These are phyloP conservation scores for Lactarius tabidus DNA, from an alignment of 768 basidiomycete genomes.

Conservation along the genomic window DNA sequence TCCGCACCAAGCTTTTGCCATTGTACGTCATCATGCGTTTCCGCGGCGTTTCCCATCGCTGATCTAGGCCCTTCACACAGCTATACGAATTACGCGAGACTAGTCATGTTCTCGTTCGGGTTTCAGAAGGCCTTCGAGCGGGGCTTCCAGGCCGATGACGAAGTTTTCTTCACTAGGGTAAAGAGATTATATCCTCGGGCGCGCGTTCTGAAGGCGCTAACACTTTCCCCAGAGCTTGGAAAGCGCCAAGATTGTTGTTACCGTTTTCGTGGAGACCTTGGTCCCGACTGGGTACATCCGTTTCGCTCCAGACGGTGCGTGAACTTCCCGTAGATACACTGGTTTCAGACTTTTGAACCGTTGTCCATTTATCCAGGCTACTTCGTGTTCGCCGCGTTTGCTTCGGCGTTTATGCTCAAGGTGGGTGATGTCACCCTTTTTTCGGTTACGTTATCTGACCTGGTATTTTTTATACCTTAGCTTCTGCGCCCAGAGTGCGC, in stretches of 20 bases:
- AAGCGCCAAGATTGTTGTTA: constrained; percentile 21
- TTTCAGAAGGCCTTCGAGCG: constrained; percentile 38
- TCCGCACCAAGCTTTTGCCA: constrained; percentile 32
- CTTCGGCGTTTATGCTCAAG: constrained; percentile 80
- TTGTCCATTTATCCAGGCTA: constrained; percentile 10
- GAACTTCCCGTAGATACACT: not conserved
- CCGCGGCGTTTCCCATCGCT: not conserved
- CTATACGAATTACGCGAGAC: constrained; percentile 32
- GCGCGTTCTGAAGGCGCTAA: constrained; percentile 10
- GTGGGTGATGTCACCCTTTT: constrained; percentile 34
- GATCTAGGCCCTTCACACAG: constrained; percentile 1
- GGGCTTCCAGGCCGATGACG: constrained; percentile 26
- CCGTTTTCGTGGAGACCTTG: constrained; percentile 21
- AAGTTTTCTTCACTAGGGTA: constrained; percentile 31
- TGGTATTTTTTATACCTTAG: constrained; percentile 34
- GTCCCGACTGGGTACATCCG: constrained; percentile 29
- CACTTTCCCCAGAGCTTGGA: constrained; percentile 20
- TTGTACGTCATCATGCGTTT: constrained; percentile 35
- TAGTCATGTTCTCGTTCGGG: constrained; percentile 41
- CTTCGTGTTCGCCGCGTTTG: constrained; percentile 36
- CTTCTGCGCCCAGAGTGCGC: constrained; percentile 77
- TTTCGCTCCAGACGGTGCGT: constrained; percentile 29
- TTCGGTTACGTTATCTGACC: not conserved
- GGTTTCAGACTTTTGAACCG: not conserved
- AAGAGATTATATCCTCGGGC: constrained; percentile 5